Evolutionary conservation across 495 filamentous ascomycete species (phyloP).

Genomic region (Cryomyces minteri): DNA sequence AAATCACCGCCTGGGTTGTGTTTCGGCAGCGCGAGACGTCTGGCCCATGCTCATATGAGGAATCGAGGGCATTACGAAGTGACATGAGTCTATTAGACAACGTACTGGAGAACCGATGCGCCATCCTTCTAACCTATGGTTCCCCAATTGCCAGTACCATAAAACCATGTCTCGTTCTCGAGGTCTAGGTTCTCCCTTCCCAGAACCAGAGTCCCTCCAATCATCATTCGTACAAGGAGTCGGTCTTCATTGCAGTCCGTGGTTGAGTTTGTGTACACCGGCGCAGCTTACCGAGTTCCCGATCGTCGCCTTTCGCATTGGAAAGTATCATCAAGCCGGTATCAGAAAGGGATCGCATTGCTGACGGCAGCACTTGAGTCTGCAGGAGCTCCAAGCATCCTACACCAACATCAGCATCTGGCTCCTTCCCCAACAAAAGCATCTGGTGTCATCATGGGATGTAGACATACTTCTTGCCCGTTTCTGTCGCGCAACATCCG

Average conservation of each 20-base stretch:
- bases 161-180: background rate
- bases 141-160: constrained; percentile 15
- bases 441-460: background rate
- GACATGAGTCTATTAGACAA: too few relatives aligned
- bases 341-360: constrained; percentile 2
- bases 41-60: too few relatives aligned
- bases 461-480: constrained; percentile 6
- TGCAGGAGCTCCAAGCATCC: constrained; percentile 5
- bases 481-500: constrained; percentile 8
- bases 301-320: too few relatives aligned
- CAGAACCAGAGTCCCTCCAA: background rate
- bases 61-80: too few relatives aligned
- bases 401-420: background rate
- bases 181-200: background rate
- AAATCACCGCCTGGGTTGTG: too few relatives aligned
- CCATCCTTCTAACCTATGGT: background rate
- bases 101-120: too few relatives aligned
- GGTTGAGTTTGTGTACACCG: too few relatives aligned
- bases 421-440: too few relatives aligned
- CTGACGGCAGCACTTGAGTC: constrained; percentile 1
- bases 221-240: too few relatives aligned
- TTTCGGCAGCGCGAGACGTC: too few relatives aligned
- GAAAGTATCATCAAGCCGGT: background rate
- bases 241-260: too few relatives aligned
- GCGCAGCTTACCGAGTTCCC: too few relatives aligned